These are phyloP conservation scores for Haplographium delicatum DNA, from an alignment of 495 filamentous ascomycete genomes.

Conservation along the genomic window DNA sequence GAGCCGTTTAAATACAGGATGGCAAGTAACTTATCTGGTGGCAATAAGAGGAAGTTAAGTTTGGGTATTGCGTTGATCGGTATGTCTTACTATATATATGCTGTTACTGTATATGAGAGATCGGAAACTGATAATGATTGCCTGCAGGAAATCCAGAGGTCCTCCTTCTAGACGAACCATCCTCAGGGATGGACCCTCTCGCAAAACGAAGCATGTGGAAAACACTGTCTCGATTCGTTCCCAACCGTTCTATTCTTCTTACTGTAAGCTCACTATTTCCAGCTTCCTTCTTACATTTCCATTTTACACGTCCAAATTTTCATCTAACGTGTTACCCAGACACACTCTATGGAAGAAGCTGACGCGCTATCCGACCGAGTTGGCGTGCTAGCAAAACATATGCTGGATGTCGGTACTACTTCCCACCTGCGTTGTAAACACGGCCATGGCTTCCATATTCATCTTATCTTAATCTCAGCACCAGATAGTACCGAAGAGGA, in stretches of 20 bases:
- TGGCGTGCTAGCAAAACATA: conserved; percentile 59
- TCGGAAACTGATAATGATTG: too few relatives aligned
- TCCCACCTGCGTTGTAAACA: conserved; percentile 51
- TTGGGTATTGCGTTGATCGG: conserved; percentile 68
- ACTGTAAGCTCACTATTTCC: too few relatives aligned
- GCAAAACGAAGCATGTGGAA: conserved; percentile 71
- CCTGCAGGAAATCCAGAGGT: conserved; percentile 63
- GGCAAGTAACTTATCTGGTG: conserved; percentile 60
- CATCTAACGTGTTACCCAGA: too few relatives aligned
- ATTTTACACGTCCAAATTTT: too few relatives aligned
- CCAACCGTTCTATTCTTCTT: conserved; percentile 53
- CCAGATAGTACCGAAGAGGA: conserved; percentile 58
- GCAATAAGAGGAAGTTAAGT: conserved; percentile 65
- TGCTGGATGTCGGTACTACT: conserved; percentile 62
- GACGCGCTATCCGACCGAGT: conserved; percentile 62
- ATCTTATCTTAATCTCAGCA: conserved; percentile 63
- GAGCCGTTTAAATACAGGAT: conserved; percentile 50
- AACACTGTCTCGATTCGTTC: conserved; percentile 49
- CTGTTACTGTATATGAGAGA: too few relatives aligned
- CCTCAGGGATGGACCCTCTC: conserved; percentile 61
- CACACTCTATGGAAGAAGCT: conserved; percentile 75
- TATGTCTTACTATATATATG: not conserved
- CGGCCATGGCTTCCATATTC: conserved; percentile 57
- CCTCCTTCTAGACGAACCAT: conserved; percentile 64
- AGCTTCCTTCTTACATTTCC: not conserved